Conservation (phyloP, 106 monocot genomes). For the Platanthera guangdongensis region DNA sequence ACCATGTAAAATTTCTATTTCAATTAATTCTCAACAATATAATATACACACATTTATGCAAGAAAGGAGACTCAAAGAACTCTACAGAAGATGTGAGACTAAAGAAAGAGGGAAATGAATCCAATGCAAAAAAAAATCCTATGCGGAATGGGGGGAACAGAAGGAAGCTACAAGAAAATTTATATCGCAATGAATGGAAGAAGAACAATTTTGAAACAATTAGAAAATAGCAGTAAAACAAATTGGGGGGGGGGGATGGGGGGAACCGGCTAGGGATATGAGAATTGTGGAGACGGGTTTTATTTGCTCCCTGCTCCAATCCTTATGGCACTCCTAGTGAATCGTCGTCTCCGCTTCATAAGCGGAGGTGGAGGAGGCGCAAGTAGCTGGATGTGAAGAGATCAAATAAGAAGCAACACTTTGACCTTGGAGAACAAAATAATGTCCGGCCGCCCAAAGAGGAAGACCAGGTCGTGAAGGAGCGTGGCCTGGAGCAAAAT, state of each 20-base stretch:
- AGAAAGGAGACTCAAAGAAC: too few species aligned
- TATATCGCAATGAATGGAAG: background rate
- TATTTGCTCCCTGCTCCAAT: constrained; percentile 76
- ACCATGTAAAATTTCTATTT: too few species aligned
- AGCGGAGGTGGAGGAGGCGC: constrained; percentile 38
- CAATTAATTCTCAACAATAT: too few species aligned
- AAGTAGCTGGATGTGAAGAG: background rate
- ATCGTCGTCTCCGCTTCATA: constrained; percentile 71
- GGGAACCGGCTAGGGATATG: constrained; percentile 20
- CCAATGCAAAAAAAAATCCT: too few species aligned
- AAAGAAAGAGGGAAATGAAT: too few species aligned
- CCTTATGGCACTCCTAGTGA: constrained; percentile 70
- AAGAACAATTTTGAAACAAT: background rate
- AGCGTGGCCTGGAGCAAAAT: too few species aligned
- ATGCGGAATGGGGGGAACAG: too few species aligned
- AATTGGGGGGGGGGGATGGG: too few species aligned
- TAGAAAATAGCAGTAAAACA: background rate
- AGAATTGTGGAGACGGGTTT: constrained; percentile 69
- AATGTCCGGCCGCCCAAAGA: background rate
- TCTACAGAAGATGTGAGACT: too few species aligned
- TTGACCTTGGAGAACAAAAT: background rate
- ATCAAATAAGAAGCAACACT: background rate
- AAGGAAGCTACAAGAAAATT: background rate
- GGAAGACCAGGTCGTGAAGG: background rate
- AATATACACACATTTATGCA: too few species aligned